Evolutionary conservation across 1,139 yeast species (phyloP), one percentile per base, ranked within the genome.

Genomic region (Zygosaccharomyces sapae): DNA sequence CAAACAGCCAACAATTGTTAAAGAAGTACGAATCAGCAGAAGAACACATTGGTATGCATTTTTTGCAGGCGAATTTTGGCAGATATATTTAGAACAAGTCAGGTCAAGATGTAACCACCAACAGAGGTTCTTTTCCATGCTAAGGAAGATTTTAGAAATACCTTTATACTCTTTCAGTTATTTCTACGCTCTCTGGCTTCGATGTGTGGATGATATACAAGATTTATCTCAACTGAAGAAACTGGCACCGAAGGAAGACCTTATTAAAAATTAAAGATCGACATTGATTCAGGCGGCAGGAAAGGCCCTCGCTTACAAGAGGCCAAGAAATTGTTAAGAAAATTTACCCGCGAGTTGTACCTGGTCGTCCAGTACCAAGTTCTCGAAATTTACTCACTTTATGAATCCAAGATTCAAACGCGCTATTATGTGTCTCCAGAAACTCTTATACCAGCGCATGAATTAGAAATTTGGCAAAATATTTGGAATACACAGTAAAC

Each of bases 91-190:
- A 34, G 72, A 77, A 6, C 81, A 81, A 72, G 69, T 74, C 61
- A 59, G 71, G 65, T 46, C 62, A 57, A 57, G 76, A 55, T 55
- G 71, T 58, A 62, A 66, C 52, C 50, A 69, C 54, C 62, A 59
- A 10, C 73, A 73, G 48, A 73, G 74, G 51, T 74, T 73, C 61
- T 67, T 67, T 46, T 59, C 65, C 38, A 55, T 88, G 9, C 67
- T 89, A 33, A 70, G 89, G 46, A 72, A 81, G 38, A 69, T 84
- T 7, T 64, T 86, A 7, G 87, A 81, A 54, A 69, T 86, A 1
- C 97, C 97, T 0, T 56, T 84, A 30, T 88, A 88, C 65, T 87
- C 88, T 57, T 89, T 80, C 64, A 77, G 86, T 9, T 73, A 77
- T 49, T 81, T 81, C 58, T 81, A 75, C 64, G 70, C 72, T 38